Percentiles rank a stretch among this genome's conserved stretches.
These are phyloP conservation scores for Brettanomyces naardenensis DNA, from an alignment of 805 yeast genomes.

Conservation along the genomic window DNA sequence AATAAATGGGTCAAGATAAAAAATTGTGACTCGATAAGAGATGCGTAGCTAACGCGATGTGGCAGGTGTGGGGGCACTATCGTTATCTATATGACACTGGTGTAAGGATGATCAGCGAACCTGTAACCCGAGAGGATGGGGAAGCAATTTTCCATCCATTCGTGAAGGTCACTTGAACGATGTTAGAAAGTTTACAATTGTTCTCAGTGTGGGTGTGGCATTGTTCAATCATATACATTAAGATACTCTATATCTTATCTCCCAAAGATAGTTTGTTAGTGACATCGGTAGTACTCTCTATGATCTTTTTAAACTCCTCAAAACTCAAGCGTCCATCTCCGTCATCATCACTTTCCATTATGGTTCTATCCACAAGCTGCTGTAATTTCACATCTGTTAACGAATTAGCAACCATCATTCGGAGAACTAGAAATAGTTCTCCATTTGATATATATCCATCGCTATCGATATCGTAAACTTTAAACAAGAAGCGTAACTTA, in stretches of 20 bases:
- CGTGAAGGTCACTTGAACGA: too few species aligned
- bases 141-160: too few species aligned
- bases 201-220: too few species aligned
- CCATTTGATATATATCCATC: slow-evolving; percentile 96
- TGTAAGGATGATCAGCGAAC: too few species aligned
- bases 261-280: slow-evolving; percentile 23
- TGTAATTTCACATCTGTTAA: slow-evolving; percentile 82
- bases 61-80: too few species aligned
- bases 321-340: slow-evolving; percentile 83
- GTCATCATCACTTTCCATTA: slow-evolving; percentile 84
- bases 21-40: too few species aligned
- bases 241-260: slow-evolving; percentile 20
- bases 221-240: too few species aligned
- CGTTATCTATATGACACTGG: too few species aligned
- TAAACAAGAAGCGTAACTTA: slow-evolving; percentile 82
- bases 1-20: too few species aligned
- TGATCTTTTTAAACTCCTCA: slow-evolving; percentile 74
- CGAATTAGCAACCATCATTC: slow-evolving; percentile 95
- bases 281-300: slow-evolving; percentile 36
- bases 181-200: too few species aligned
- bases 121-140: too few species aligned
- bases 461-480: slow-evolving; percentile 89
- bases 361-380: slow-evolving; percentile 94
- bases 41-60: too few species aligned
- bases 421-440: slow-evolving; percentile 82